phyloP scores from a whole-genome alignment of 225 moss, liverwort and hornwort genomes.

The Sphagnum contortum region DNA sequence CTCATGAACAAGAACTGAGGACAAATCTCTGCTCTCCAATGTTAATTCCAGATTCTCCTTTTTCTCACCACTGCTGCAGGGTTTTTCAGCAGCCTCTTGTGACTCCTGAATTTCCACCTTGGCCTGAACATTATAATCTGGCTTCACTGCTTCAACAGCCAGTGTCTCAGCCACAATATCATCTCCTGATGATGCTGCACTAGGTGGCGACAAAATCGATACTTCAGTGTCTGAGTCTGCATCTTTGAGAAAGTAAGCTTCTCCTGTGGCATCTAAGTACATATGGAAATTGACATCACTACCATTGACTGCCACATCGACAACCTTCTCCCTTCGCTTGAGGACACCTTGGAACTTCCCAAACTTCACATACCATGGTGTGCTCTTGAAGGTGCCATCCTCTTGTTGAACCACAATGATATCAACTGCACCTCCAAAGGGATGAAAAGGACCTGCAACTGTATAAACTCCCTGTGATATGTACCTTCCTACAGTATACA shows the following conservation, averaged over 20 bases:
- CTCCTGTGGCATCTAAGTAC: slow-evolving; percentile 60
- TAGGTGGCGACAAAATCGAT: slow-evolving; percentile 11
- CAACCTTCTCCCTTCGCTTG: slow-evolving; percentile 44
- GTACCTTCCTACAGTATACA: slow-evolving; percentile 19
- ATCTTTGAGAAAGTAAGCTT: slow-evolving; percentile 59
- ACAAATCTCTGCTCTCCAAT: neutral
- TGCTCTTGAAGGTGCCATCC: slow-evolving; percentile 62
- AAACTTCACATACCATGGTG: slow-evolving; percentile 67
- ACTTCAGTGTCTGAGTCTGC: slow-evolving; percentile 24
- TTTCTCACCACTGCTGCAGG: neutral
- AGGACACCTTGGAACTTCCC: slow-evolving; percentile 67
- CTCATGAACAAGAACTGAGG: slow-evolving; percentile 3
- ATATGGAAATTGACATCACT: slow-evolving; percentile 45
- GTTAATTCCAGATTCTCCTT: neutral
- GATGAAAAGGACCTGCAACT: slow-evolving; percentile 57
- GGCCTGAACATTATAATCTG: neutral
- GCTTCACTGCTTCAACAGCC: slow-evolving; percentile 2
- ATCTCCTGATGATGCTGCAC: slow-evolving; percentile 37
- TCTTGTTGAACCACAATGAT: slow-evolving; percentile 60
- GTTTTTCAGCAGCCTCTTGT: slow-evolving; percentile 1
- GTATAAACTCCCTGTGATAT: slow-evolving; percentile 48
- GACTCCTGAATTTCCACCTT: neutral
- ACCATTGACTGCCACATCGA: slow-evolving; percentile 52
- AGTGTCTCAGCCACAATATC: slow-evolving; percentile 16
- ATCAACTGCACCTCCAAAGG: slow-evolving; percentile 64